Evolutionary conservation across 1,284 basidiomycete species (phyloP), one percentile per base, ranked within the genome.

Genomic region (Farysia itapuensis): DNA sequence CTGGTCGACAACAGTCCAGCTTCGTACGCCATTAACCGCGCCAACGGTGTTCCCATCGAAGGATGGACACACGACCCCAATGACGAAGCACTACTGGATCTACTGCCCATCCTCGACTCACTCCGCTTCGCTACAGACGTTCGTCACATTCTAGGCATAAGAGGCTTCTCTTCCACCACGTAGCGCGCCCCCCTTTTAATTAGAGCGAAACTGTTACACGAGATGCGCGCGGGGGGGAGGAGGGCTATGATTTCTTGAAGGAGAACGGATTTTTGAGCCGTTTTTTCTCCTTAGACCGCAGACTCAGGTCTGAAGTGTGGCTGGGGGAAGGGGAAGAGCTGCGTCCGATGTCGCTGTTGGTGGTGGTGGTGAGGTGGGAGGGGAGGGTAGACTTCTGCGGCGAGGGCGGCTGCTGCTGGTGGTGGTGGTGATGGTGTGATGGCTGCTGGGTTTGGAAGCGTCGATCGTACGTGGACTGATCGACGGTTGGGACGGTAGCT

Each of bases 51-150:
- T 67, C 95, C 94, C 24, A 91, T 99, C 76, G 94, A 98, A 81
- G 94, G 94, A 33, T 98, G 94, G 94, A 96, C 92, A 15, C 87
- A 92, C 57, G 95, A 99, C 78, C 93, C 92, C 18, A 86, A 86
- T 53, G 94, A 99, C 79, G 91, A 97, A 80, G 94, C 93, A 9
- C 81, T 99, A 35, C 85, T 99, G 39, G 93, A 98, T 79, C 83
- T 96, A 44, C 81, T 99, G 16, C 94, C 94, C 16, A 86, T 99
- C 35, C 84, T 99, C 45, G 94, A 99, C 78, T 92, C 89, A 39
- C 79, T 99, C 50, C 84, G 94, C 23, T 99, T 98, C 79, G 95
- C 93, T 4, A 88, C 85, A 50, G 94, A 99, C 76, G 94, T 99
- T 18, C 84, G 94, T 60, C 84, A 89, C 64, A 87, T 98, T 22